A percentile compares a stretch with the other conserved stretches of the same genome.
phyloP scores from a whole-genome alignment of 192 early-diverging fungal species.

The Phlyctochytrium arcticum region DNA sequence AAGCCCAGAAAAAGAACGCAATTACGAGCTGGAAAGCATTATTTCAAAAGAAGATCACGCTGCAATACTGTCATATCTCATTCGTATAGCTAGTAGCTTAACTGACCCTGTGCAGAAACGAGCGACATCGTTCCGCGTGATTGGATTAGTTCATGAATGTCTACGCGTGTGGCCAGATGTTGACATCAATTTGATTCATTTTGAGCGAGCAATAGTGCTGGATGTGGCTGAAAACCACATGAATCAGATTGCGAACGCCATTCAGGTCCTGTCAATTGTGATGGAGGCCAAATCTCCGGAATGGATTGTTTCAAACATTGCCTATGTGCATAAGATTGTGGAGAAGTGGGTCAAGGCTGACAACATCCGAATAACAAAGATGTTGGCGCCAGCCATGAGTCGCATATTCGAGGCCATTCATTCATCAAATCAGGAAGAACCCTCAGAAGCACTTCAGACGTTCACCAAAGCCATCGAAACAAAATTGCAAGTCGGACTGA shows the following conservation, averaged over 20 bases:
- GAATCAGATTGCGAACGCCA: constrained; percentile 56
- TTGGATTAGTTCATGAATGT: constrained; percentile 61
- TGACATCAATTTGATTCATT: constrained; percentile 55
- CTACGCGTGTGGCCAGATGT: constrained; percentile 74
- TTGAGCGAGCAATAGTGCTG: constrained; percentile 62
- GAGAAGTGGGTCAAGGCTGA: constrained; percentile 73
- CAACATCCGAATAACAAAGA: constrained; percentile 65
- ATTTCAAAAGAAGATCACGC: constrained; percentile 1
- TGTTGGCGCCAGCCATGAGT: constrained; percentile 66
- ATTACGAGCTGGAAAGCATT: constrained; percentile 3
- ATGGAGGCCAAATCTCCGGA: constrained; percentile 53
- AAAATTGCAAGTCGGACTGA: constrained; percentile 24
- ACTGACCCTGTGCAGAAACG: constrained; percentile 47
- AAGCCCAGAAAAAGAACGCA: no score
- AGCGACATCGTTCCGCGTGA: constrained; percentile 52
- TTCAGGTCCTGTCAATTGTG: constrained; percentile 66
- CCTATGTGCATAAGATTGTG: constrained; percentile 56
- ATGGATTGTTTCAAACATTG: constrained; percentile 67
- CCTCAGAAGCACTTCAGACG: constrained; percentile 11
- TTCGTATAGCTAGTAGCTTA: constrained; percentile 56
- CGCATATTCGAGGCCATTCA: constrained; percentile 61
- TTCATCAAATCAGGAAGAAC: neutral
- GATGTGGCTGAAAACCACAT: constrained; percentile 56
- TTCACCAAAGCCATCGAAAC: constrained; percentile 39
- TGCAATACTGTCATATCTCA: constrained; percentile 25